Conservation (phyloP, 148 eudicot species). For the Spergularia bocconei region DNA sequence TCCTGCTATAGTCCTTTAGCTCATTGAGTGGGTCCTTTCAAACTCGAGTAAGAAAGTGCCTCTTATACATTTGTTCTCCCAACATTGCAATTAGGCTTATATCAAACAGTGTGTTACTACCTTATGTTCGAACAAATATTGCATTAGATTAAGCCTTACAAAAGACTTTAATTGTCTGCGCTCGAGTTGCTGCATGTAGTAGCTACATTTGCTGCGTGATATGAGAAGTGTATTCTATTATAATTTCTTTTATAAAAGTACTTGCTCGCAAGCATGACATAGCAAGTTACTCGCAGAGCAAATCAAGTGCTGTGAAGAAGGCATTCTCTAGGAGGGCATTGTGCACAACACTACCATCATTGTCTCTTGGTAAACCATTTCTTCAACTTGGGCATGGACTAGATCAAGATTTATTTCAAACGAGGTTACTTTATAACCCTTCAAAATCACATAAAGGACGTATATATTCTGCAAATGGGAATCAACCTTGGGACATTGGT, state of each 20-base stretch:
- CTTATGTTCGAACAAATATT: background rate
- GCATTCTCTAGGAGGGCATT: conserved; percentile 39
- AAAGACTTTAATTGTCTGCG: background rate
- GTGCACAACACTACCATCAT: conserved; percentile 32
- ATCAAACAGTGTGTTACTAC: background rate
- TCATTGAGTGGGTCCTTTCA: background rate
- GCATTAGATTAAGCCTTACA: background rate
- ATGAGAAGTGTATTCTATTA: background rate
- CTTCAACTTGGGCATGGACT: conserved; percentile 44
- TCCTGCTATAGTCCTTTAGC: background rate
- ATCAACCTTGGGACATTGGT: conserved; percentile 91
- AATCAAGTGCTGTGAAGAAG: conserved; percentile 39
- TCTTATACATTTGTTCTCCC: too few species aligned
- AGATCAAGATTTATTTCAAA: conserved; percentile 26
- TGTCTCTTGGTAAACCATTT: conserved; percentile 58
- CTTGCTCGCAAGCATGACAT: conserved; percentile 11
- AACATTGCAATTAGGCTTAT: too few species aligned
- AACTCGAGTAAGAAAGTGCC: too few species aligned
- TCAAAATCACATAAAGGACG: conserved; percentile 47
- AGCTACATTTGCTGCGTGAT: background rate
- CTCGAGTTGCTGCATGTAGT: background rate
- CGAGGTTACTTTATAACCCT: conserved; percentile 28
- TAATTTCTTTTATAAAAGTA: background rate
- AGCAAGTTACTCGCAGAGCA: conserved; percentile 45
- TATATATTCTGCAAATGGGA: conserved; percentile 57